Conservation (phyloP, 139 green algal genomes). For the Deuterostichococcus epilithicus region DNA sequence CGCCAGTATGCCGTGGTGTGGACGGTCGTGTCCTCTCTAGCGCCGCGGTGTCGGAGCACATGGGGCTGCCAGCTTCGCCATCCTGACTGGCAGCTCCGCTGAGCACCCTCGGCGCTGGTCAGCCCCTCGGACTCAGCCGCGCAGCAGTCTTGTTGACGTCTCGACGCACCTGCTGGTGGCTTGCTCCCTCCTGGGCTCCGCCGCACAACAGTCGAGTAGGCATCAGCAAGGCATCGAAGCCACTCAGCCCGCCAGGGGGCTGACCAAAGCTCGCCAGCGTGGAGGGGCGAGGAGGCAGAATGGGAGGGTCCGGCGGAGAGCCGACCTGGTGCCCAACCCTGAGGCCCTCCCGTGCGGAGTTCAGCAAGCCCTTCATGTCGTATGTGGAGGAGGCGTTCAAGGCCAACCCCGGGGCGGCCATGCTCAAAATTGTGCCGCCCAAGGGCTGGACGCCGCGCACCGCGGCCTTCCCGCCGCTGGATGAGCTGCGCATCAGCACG, state of each 20-base stretch:
- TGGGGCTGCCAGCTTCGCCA: not conserved
- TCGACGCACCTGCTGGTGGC: too few relatives aligned
- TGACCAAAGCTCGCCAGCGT: not conserved
- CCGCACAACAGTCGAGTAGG: not conserved
- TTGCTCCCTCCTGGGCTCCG: too few relatives aligned
- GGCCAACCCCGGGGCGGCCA: conserved; percentile 35
- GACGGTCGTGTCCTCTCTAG: not conserved
- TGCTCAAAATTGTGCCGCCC: conserved; percentile 63
- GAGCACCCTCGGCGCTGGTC: too few relatives aligned
- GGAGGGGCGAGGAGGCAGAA: not conserved
- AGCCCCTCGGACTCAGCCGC: too few relatives aligned
- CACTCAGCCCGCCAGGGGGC: not conserved
- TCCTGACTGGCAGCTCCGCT: too few relatives aligned
- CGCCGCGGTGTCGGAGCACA: not conserved
- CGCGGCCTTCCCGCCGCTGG: conserved; percentile 35
- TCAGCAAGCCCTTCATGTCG: conserved; percentile 37
- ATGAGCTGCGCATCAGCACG: conserved; percentile 23
- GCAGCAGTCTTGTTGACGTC: too few relatives aligned
- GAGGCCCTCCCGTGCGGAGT: conserved; percentile 42
- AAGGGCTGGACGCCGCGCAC: conserved; percentile 52
- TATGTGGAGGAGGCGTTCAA: conserved; percentile 54
- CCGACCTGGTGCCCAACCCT: conserved; percentile 17
- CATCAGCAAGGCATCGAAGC: not conserved
- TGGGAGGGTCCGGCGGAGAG: not conserved
- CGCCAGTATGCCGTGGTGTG: not conserved